Conservation (phyloP, 179 eudicot species). For the Patellifolia procumbens region DNA sequence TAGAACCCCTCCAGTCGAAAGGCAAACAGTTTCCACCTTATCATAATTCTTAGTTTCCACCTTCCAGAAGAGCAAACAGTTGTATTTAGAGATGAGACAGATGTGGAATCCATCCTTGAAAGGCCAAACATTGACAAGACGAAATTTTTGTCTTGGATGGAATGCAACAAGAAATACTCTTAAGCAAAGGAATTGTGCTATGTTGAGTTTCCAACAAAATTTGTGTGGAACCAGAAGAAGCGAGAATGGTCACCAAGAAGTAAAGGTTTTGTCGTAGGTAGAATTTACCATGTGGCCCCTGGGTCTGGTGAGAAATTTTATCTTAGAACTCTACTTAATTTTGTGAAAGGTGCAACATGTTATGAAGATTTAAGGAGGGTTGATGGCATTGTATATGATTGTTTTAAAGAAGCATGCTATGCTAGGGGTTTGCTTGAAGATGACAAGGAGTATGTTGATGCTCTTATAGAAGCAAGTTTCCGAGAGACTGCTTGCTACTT, state of each 20-base stretch:
- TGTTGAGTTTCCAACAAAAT: not conserved
- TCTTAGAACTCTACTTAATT: not conserved
- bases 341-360: not conserved
- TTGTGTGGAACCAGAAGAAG: not conserved
- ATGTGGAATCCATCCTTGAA: not conserved
- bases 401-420: conserved; percentile 19
- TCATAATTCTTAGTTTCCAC: not conserved
- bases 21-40: too few relatives aligned
- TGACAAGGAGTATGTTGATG: conserved; percentile 22
- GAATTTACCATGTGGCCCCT: not conserved
- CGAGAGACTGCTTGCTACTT: not conserved
- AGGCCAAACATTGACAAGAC: not conserved
- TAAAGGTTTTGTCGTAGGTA: not conserved
- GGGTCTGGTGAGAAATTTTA: not conserved
- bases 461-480: conserved; percentile 16
- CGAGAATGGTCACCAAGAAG: not conserved
- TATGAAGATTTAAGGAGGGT: not conserved
- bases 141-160: too few relatives aligned
- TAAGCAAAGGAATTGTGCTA: not conserved
- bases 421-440: conserved; percentile 18
- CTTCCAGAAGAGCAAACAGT: not conserved
- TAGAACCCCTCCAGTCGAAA: too few relatives aligned
- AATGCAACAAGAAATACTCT: too few relatives aligned
- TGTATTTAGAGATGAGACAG: not conserved
- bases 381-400: not conserved